Conservation (phyloP, 2,329 filamentous ascomycete species). For the Tolypocladium sp. region DNA sequence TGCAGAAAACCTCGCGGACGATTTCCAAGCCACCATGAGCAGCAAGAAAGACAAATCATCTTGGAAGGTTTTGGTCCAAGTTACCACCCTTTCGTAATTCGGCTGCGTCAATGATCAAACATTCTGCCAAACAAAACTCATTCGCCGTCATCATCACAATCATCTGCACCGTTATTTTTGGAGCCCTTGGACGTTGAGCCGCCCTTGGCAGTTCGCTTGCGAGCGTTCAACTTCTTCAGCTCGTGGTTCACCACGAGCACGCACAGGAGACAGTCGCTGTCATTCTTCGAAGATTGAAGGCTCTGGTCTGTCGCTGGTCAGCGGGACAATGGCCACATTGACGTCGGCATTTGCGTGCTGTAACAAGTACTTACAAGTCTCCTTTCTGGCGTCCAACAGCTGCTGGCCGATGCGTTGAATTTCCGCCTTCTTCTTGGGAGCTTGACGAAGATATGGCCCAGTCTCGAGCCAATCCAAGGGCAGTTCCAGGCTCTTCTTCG, state of each 20-base stretch:
- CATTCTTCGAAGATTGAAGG: slow-evolving; percentile 20
- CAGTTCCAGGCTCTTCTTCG: slow-evolving; percentile 29
- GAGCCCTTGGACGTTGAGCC: slow-evolving; percentile 15
- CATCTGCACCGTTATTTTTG: slow-evolving; percentile 8
- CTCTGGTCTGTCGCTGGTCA: slow-evolving; percentile 18
- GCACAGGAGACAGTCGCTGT: slow-evolving; percentile 22
- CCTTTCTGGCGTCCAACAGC: slow-evolving; percentile 23
- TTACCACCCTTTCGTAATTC: slow-evolving; percentile 15
- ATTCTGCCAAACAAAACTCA: background rate
- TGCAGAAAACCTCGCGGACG: slow-evolving; percentile 21
- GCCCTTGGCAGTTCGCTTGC: slow-evolving; percentile 18
- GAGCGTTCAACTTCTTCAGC: slow-evolving; percentile 28
- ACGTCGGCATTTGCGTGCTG: background rate
- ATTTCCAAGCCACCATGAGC: slow-evolving; percentile 24
- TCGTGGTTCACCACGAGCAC: slow-evolving; percentile 28
- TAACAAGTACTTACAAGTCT: slow-evolving; percentile 22
- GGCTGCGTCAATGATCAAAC: background rate
- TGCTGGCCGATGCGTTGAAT: slow-evolving; percentile 18
- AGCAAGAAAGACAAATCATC: slow-evolving; percentile 18
- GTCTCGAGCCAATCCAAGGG: slow-evolving; percentile 27
- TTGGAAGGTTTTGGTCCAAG: slow-evolving; percentile 22
- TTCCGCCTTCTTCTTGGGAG: slow-evolving; percentile 11
- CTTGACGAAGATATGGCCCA: slow-evolving; percentile 12
- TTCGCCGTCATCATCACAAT: slow-evolving; percentile 16
- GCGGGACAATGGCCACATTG: background rate